Percentiles rank a stretch among this genome's conserved stretches.
phyloP scores from a whole-genome alignment of 2,329 filamentous ascomycete genomes.

The Plectosphaerella plurivora region DNA sequence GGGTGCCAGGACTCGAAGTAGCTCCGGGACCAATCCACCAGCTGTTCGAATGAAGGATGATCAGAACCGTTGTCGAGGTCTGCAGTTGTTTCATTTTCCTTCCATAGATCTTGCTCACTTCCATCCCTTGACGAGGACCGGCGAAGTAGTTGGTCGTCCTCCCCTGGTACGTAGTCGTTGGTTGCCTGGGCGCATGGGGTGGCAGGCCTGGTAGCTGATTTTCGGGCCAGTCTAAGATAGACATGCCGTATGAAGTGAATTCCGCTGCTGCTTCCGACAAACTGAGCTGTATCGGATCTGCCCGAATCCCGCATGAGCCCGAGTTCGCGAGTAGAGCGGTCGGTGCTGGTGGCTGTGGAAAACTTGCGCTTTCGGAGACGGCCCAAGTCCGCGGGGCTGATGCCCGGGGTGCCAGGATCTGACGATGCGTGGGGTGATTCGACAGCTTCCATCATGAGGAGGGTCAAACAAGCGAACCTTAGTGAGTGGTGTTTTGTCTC shows the following conservation, averaged over 20 bases:
- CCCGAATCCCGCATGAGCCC: conserved; percentile 45
- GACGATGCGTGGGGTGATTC: conserved; percentile 22
- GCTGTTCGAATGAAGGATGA: conserved; percentile 37
- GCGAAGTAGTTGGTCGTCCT: conserved; percentile 44
- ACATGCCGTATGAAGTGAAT: conserved; percentile 56
- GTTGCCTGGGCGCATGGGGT: conserved; percentile 7
- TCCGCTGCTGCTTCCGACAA: conserved; percentile 53
- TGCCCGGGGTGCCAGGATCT: conserved; percentile 13
- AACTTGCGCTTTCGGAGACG: conserved; percentile 24
- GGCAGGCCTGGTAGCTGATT: conserved; percentile 8
- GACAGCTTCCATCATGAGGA: conserved; percentile 17
- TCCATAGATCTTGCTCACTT: conserved; percentile 26
- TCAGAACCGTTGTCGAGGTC: conserved; percentile 1
- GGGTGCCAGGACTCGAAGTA: conserved; percentile 58
- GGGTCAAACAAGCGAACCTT: not conserved
- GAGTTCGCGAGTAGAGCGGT: conserved; percentile 24
- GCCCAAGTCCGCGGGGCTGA: conserved; percentile 12
- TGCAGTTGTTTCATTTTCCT: conserved; percentile 25
- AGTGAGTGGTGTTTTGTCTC: not conserved
- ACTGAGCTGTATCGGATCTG: conserved; percentile 42
- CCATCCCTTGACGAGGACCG: conserved; percentile 6
- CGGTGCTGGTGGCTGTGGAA: conserved; percentile 14
- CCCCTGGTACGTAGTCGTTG: conserved; percentile 47
- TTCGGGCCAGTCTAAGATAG: conserved; percentile 39
- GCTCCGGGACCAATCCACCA: conserved; percentile 43